Evolutionary conservation across 139 green algal genomes (phyloP).

Genomic region (Coccomyxa sp.): DNA sequence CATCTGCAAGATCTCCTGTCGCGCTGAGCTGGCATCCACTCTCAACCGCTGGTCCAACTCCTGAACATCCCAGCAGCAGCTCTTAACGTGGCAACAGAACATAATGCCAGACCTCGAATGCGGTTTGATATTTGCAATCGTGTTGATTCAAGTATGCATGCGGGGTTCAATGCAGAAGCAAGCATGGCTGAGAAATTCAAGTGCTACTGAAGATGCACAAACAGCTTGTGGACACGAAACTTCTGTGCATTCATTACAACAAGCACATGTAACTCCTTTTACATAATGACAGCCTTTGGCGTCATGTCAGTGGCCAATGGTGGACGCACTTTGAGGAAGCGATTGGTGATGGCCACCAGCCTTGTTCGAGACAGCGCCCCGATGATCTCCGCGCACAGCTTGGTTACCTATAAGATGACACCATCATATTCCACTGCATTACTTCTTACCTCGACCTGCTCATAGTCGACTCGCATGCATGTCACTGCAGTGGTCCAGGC

Average conservation of each 20-base stretch:
- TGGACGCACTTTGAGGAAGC: conserved; percentile 2
- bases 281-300: neutral
- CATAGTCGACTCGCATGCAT: no score
- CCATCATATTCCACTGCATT: neutral
- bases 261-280: neutral
- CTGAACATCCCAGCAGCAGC: conserved; percentile 12
- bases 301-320: neutral
- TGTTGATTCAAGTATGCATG: neutral
- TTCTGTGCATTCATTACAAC: neutral
- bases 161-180: neutral
- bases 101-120: neutral
- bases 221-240: no score
- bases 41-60: conserved; percentile 41
- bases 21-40: conserved; percentile 28
- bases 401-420: neutral
- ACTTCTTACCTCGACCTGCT: neutral
- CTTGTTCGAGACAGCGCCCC: neutral
- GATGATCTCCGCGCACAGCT: neutral
- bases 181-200: no score
- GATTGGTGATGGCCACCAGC: neutral
- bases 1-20: conserved; percentile 39
- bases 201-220: no score
- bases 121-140: neutral
- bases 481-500: no score
- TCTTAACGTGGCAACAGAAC: neutral